Conservation (phyloP, 2,329 filamentous ascomycete species). For the Colletotrichum lini region DNA sequence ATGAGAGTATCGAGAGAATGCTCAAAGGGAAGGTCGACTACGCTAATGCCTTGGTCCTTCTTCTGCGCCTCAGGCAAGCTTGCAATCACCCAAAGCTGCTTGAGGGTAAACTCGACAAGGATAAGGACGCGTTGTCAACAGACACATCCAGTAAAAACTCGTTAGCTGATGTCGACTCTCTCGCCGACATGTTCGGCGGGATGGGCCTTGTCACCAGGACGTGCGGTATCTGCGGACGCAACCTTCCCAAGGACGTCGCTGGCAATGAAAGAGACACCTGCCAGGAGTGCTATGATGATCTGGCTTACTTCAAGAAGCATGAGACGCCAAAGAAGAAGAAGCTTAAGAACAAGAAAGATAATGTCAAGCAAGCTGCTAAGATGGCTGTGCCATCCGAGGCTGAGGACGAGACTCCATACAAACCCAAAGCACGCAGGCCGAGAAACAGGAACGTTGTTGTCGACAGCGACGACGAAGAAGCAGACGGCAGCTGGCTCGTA, state of each 20-base stretch:
- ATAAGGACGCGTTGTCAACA: slow-evolving; percentile 84
- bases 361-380: slow-evolving; percentile 44
- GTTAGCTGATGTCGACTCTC: slow-evolving; percentile 80
- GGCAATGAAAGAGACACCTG: slow-evolving; percentile 69
- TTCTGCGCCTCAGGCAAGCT: slow-evolving; percentile 91
- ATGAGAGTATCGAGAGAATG: slow-evolving; percentile 90
- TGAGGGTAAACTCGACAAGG: slow-evolving; percentile 86
- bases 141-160: slow-evolving; percentile 64
- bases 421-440: slow-evolving; percentile 52
- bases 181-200: slow-evolving; percentile 89
- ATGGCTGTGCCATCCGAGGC: slow-evolving; percentile 38
- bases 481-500: slow-evolving; percentile 85
- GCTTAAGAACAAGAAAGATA: slow-evolving; percentile 55
- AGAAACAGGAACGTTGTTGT: slow-evolving; percentile 71
- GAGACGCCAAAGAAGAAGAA: slow-evolving; percentile 59
- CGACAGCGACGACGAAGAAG: slow-evolving; percentile 79
- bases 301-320: slow-evolving; percentile 73
- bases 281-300: slow-evolving; percentile 80
- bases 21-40: slow-evolving; percentile 89
- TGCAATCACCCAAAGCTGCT: slow-evolving; percentile 96
- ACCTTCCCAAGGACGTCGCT: slow-evolving; percentile 68
- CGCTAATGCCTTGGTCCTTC: slow-evolving; percentile 90
- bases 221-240: slow-evolving; percentile 86
- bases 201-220: slow-evolving; percentile 83
- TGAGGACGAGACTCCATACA: slow-evolving; percentile 39